Base-by-base conservation (phyloP, 129 eudicot species). In the Escallonia rubra region DNA sequence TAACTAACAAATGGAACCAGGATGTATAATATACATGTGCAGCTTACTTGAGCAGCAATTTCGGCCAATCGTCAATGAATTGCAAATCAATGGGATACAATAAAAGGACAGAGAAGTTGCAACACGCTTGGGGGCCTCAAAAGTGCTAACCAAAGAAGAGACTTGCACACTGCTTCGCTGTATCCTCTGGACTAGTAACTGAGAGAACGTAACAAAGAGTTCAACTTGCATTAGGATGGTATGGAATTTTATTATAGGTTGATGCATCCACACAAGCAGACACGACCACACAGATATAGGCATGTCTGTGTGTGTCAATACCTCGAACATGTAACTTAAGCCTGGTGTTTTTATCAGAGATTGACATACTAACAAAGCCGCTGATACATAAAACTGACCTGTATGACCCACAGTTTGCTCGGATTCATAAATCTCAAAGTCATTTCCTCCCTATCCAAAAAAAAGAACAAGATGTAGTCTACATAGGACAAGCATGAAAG, bases 111-210 rank as follows among this genome's bases (percentile, higher is more conserved):
- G 43, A 13, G 41, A 53, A 43, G 34, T 42, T 51, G 42, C 6
- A 2, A 5, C n/a, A 13, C 41, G 12, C 23, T 55, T 57, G 2
- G 5, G 56, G 54, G 14, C 62, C 51, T 63, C 68, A 49, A 39
- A 72, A 6, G 70, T 74, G 69, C 72, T 84, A 70, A 89, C 71
- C 69, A 41, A 89, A 73, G 78, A 86, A 93, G 72, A 89, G 78
- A 62, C 74, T 76, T 52, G 88, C 72, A 68, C 96, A 89, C 59
- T 89, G 99, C 68, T 63, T 65, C 16, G 68, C 57, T 40, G 95
- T 93, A 79, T 93, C 99, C 9, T 86, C 93, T 3, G 96, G 99
- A 86, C 96, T 93, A 7, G 88, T 84, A 76, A 93, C 99, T 93
- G 90, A 50, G 34, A 77, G 11, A 3, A 23, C 4, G 14, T 13